Percentiles rank a stretch among this genome's conserved stretches.
phyloP scores from a whole-genome alignment of 2,329 filamentous ascomycete species.

The Pestalotiopsis sp. region DNA sequence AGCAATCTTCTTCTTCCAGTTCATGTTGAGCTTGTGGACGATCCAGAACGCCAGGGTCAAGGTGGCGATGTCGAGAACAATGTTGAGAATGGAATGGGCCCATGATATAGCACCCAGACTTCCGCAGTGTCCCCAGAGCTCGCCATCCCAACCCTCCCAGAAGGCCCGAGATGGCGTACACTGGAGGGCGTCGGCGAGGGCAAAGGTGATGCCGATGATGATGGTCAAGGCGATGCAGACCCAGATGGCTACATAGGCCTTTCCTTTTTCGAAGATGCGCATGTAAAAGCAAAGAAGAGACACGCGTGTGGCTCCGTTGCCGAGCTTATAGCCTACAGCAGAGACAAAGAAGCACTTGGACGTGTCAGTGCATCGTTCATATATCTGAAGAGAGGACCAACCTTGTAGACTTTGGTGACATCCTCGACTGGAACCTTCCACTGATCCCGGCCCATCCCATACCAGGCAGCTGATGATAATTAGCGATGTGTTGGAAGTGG shows the following conservation, averaged over 20 bases:
- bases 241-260: not conserved
- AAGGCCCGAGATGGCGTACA: not conserved
- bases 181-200: constrained; percentile 2
- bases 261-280: not conserved
- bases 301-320: not conserved
- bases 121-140: not conserved
- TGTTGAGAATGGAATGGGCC: constrained; percentile 5
- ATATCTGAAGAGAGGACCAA: not conserved
- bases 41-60: constrained; percentile 3
- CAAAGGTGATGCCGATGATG: not conserved
- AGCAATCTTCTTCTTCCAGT: not conserved
- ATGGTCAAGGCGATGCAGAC: not conserved
- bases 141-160: constrained; percentile 7
- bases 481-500: not conserved
- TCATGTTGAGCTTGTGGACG: constrained; percentile 2
- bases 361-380: not conserved
- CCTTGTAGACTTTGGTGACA: constrained; percentile 6
- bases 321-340: constrained; percentile 4
- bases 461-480: not conserved
- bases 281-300: constrained; percentile 1
- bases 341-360: constrained; percentile 1
- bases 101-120: constrained; percentile 3
- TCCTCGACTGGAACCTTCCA: constrained; percentile 6
- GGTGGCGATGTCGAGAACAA: constrained; percentile 4
- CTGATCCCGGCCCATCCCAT: constrained; percentile 3